Conservation (phyloP, 2,329 filamentous ascomycete species). For the Talaromyces sp. region DNA sequence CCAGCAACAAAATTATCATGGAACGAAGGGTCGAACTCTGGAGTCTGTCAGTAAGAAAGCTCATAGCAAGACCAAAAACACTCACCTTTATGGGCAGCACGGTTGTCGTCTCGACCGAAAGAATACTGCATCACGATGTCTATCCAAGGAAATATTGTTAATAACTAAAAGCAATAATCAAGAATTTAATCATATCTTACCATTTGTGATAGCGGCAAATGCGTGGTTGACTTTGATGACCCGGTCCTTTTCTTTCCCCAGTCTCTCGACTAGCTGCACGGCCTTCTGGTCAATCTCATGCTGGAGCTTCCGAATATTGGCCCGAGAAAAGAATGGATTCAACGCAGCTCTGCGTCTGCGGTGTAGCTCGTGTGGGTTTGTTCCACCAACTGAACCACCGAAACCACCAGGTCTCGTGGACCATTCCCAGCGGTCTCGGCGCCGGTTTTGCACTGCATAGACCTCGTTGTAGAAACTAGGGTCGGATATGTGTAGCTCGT, state of each 20-base stretch:
- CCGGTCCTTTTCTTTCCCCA: constrained; percentile 3
- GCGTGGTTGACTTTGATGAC: constrained; percentile 21
- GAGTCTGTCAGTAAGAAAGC: neutral
- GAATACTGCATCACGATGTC: constrained; percentile 33
- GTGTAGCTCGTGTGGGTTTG: constrained; percentile 19
- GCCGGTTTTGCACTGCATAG: constrained; percentile 18
- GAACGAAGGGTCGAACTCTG: neutral
- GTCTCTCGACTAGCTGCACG: constrained; percentile 20
- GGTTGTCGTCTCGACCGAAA: constrained; percentile 20
- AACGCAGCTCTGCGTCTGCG: constrained; percentile 19
- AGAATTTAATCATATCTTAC: constrained; percentile 25
- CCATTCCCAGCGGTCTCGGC: constrained; percentile 18
- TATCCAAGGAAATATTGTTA: neutral
- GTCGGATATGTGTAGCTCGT: constrained; percentile 31
- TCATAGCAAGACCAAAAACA: neutral
- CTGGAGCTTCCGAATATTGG: constrained; percentile 31
- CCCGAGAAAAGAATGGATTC: constrained; percentile 25
- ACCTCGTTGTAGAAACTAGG: constrained; percentile 28
- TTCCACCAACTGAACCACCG: constrained; percentile 14
- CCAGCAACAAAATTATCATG: neutral
- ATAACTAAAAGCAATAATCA: neutral
- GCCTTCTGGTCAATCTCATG: constrained; percentile 27
- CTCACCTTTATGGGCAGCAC: neutral
- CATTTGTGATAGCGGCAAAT: constrained; percentile 27
- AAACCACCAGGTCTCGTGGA: neutral